Base-by-base conservation (phyloP, 305 asterid genomes). In the Withania somnifera region DNA sequence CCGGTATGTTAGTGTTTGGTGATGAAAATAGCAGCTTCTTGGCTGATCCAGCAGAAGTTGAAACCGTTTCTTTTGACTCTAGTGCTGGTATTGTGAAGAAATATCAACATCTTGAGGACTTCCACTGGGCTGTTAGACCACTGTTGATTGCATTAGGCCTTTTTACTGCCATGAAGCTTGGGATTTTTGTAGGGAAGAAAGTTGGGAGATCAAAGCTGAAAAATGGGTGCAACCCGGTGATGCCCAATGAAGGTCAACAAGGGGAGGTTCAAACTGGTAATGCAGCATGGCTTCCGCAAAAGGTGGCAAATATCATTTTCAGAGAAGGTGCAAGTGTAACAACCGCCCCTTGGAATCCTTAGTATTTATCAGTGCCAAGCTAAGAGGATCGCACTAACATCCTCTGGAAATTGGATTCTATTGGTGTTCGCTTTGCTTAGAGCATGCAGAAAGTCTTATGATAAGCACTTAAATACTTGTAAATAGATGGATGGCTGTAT, bases 121-220 rank as follows among this genome's bases (percentile, higher is more conserved):
- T 95, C 79, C 99, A 95, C 88, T 95, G 99, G 98, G 94, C 92
- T 1, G 94, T 94, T 64, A 90, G 98, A 85, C 98, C 99, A 38
- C 34, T 93, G 54, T 56, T 91, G 84, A 86, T 93, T 42, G 98
- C 97, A 0, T 79, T 93, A 86, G 96, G 99, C 42, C 86, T 95
- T 24, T 91, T 95, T 57, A 87, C 97, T 0, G 97, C 97, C 17
- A 88, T 90, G 92, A 95, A 91, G 89, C 75, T 92, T 77, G 98
- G 98, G 14, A 81, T 88, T 54, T 82, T 88, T 14, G 89, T 90
- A 3, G 97, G 97, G 11, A 92, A 87, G 92, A 91, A 84, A 87
- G 82, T 89, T 1, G 90, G 92, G 82, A 81, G 88, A 36, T 84
- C 87, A n/a, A 89, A 83, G 84, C 63, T 17, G 6, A 90, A 84